Conservation (phyloP, 208 protist species). For the Trypanosoma platydactyli region DNA sequence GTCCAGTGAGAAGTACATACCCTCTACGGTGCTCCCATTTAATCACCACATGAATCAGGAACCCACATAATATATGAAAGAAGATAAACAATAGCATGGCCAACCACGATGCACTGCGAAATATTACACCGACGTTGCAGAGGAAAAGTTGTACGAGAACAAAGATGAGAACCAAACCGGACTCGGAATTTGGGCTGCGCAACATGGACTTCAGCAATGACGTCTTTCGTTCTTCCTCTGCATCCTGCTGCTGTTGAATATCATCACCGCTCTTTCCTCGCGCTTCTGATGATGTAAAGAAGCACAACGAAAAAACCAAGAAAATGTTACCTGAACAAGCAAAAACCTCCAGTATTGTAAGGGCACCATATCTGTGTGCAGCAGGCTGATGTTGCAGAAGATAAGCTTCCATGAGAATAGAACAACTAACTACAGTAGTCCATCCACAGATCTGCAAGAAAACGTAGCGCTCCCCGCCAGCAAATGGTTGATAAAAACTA, state of each 20-base stretch:
- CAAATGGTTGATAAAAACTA: slow-evolving; percentile 81
- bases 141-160: slow-evolving; percentile 40
- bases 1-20: slow-evolving; percentile 31
- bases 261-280: not conserved
- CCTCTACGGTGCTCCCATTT: slow-evolving; percentile 37
- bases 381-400: slow-evolving; percentile 22
- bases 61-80: slow-evolving; percentile 48
- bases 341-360: slow-evolving; percentile 36
- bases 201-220: slow-evolving; percentile 38
- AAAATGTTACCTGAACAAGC: slow-evolving; percentile 58
- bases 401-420: slow-evolving; percentile 35
- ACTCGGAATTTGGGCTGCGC: slow-evolving; percentile 63
- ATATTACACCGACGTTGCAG: slow-evolving; percentile 29
- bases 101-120: slow-evolving; percentile 22
- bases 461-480: slow-evolving; percentile 70
- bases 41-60: slow-evolving; percentile 52
- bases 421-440: slow-evolving; percentile 28
- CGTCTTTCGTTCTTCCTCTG: not conserved
- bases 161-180: slow-evolving; percentile 48
- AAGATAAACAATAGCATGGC: slow-evolving; percentile 33
- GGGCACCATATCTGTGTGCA: slow-evolving; percentile 33
- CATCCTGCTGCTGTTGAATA: not conserved
- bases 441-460: slow-evolving; percentile 71
- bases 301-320: slow-evolving; percentile 52
- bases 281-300: slow-evolving; percentile 34